A percentile compares a stretch with the other conserved stretches of the same genome.
Conservation (phyloP, 129 eudicot species). For the Chrysanthemum seticuspe region DNA sequence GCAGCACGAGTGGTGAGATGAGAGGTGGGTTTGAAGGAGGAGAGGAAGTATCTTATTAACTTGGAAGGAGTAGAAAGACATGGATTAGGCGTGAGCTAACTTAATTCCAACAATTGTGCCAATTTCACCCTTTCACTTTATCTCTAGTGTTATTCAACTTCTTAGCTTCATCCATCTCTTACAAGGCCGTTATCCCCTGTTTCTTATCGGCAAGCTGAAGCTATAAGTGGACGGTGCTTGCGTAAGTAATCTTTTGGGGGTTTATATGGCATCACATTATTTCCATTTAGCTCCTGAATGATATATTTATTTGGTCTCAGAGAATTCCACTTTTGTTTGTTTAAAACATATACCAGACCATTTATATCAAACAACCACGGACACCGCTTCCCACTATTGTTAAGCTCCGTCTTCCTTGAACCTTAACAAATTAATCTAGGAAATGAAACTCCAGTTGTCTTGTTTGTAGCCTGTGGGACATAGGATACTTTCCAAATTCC, state of each 20-base stretch:
- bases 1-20: neutral
- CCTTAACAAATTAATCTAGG: neutral
- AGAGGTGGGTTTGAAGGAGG: neutral
- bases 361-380: constrained; percentile 2
- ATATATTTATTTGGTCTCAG: neutral
- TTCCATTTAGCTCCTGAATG: neutral
- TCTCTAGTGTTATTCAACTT: neutral
- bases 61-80: neutral
- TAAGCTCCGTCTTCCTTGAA: neutral
- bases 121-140: neutral
- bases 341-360: neutral
- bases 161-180: constrained; percentile 3
- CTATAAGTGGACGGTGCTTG: constrained; percentile 12
- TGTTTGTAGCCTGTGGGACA: neutral
- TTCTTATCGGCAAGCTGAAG: constrained; percentile 2
- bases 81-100: constrained; percentile 18
- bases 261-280: neutral
- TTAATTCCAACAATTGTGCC: neutral
- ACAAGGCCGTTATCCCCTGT: constrained; percentile 3
- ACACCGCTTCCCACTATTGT: constrained; percentile 3
- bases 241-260: neutral
- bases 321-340: neutral
- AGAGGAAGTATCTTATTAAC: neutral
- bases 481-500: neutral
- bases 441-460: neutral